A percentile compares a stretch with the other conserved stretches of the same genome.
These are phyloP conservation scores for Dispira simplex DNA, from an alignment of 192 early-diverging fungal species.

Conservation along the genomic window DNA sequence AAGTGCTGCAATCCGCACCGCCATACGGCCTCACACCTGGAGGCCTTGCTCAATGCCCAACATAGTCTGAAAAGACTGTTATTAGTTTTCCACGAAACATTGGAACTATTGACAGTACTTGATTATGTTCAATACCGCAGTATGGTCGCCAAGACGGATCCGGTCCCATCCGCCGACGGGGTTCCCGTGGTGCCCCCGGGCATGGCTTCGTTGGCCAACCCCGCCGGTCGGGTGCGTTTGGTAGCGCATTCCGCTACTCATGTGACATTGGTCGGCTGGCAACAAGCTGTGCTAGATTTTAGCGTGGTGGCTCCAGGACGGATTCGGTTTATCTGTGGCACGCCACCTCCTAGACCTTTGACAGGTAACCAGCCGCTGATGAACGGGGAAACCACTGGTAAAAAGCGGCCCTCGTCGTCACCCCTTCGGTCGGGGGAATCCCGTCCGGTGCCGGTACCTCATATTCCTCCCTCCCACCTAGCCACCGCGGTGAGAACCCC, in stretches of 20 bases:
- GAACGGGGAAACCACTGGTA: too few relatives aligned
- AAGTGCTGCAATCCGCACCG: conserved; percentile 6
- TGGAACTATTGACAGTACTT: background rate
- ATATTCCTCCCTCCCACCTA: too few relatives aligned
- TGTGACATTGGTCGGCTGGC: background rate
- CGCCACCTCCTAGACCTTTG: background rate
- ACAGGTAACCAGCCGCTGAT: too few relatives aligned
- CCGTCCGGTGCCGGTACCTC: too few relatives aligned
- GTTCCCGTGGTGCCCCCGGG: too few relatives aligned
- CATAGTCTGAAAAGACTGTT: background rate
- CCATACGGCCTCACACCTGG: background rate
- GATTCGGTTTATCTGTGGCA: background rate
- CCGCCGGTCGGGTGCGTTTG: background rate
- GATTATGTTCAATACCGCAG: background rate
- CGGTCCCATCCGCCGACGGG: too few relatives aligned
- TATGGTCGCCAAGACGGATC: background rate
- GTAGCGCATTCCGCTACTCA: background rate
- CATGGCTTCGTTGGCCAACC: too few relatives aligned
- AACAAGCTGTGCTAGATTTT: background rate
- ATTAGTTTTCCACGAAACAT: background rate
- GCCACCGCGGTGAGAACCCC: too few relatives aligned
- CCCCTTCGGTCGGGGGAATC: too few relatives aligned
- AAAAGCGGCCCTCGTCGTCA: too few relatives aligned
- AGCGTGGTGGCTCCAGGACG: background rate
- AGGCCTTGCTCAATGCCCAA: background rate